A percentile compares a stretch with the other conserved stretches of the same genome.
Evolutionary conservation across 768 basidiomycete genomes (phyloP).

Genomic region (Rubroboletus satanas): DNA sequence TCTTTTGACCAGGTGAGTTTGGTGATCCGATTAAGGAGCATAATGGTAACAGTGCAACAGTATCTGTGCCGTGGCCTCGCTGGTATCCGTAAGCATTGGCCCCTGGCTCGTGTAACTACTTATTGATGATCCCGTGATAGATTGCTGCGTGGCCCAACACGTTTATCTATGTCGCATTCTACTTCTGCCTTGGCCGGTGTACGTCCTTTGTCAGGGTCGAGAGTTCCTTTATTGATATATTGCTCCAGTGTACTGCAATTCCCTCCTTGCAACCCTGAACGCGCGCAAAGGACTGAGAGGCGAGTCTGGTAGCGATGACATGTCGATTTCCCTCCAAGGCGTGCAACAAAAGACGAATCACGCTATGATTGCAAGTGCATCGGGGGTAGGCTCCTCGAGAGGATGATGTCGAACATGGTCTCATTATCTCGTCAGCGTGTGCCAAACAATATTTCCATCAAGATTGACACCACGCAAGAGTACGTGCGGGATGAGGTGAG

Average conservation of each 20-base stretch:
- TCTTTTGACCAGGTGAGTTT: constrained; percentile 26
- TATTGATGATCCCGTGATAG: constrained; percentile 27
- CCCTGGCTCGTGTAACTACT: background rate
- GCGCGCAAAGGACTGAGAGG: constrained; percentile 49
- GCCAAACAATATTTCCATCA: constrained; percentile 59
- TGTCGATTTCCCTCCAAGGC: constrained; percentile 32
- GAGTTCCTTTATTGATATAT: background rate
- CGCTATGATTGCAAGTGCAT: constrained; percentile 7
- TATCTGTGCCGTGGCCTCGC: constrained; percentile 54
- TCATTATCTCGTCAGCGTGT: constrained; percentile 11
- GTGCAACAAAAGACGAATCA: constrained; percentile 22
- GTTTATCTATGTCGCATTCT: constrained; percentile 62
- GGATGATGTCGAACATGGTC: background rate
- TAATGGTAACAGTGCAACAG: constrained; percentile 18
- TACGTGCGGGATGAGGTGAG: constrained; percentile 42
- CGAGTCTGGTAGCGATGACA: constrained; percentile 21
- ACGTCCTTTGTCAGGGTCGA: constrained; percentile 20
- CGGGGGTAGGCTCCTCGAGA: constrained; percentile 7
- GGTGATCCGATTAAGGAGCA: no score
- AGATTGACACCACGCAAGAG: constrained; percentile 63
- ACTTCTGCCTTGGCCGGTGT: constrained; percentile 61
- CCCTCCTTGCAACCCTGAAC: constrained; percentile 58
- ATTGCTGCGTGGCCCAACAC: constrained; percentile 49
- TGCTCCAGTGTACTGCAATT: constrained; percentile 53
- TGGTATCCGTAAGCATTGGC: constrained; percentile 43